Evolutionary conservation across 176 grass and related monocot genomes (phyloP), one percentile per base, ranked within the genome.

Genomic region (Typha latifolia): DNA sequence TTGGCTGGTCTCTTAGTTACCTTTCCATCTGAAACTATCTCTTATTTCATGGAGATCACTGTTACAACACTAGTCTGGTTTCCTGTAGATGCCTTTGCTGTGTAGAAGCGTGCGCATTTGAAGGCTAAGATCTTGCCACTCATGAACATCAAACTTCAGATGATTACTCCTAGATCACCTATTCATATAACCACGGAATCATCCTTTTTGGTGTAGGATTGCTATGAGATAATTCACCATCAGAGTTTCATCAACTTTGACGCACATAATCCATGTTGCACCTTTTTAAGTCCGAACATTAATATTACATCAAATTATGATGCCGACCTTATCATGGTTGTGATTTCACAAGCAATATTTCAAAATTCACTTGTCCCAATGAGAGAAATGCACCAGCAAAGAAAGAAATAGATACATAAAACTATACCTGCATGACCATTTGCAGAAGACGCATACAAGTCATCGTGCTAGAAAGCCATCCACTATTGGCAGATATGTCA

Each of bases 401-500:
- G 49, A 63, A 26, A 69, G 73, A 47, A 4, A 78, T 20, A n/a
- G 18, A 14, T 14, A 80, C 77, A 73, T 69, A 14, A 31, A 48
- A 29, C 12, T 18, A 74, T 67, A 96, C 93, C 88, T 96, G 93
- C 77, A 96, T 96, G 80, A 96, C 80, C 93, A 96, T 96, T 84
- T 91, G 93, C 63, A 96, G 53, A 69, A 91, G 82, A 91, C 75
- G 85, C 93, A 96, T 96, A 71, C 93, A 96, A 84, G 74, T 82
- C 77, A 96, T 76, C 59, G 88, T 80, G 72, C 88, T 96, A 49
- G 80, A 85, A 74, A 96, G 75, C 93, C 88, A 91, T 75, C 93
- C 93, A 79, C 93, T 96, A 78, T 96, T 96, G 67, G 93, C 93
- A 77, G 79, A 89, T 77, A 96, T 77, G 56, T 96, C 93, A 82